Evolutionary conservation across 805 yeast species (phyloP).

Genomic region (Pichia ethanolica): DNA sequence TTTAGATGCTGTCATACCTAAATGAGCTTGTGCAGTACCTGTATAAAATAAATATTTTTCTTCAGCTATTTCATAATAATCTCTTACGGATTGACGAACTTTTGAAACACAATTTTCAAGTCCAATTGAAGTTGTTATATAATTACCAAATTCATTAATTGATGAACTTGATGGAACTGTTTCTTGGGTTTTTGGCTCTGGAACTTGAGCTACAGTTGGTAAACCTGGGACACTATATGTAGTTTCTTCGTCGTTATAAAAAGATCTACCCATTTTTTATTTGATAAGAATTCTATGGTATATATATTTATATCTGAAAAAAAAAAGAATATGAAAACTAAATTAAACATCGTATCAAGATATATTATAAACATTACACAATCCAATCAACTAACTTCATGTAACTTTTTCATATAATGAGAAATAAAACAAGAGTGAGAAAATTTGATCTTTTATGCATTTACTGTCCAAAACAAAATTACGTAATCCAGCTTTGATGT

Average conservation of each 20-base stretch:
- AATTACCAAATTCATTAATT: constrained; percentile 40
- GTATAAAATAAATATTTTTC: constrained; percentile 42
- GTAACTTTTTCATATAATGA: too few species aligned
- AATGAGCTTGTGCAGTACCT: constrained; percentile 41
- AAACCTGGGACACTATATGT: constrained; percentile 43
- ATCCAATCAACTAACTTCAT: too few species aligned
- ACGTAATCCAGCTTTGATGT: too few species aligned
- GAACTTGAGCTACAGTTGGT: constrained; percentile 19
- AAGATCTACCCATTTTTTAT: constrained; percentile 28
- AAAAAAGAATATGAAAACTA: too few species aligned
- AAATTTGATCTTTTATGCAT: too few species aligned
- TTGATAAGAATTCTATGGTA: too few species aligned
- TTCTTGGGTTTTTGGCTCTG: background rate
- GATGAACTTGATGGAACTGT: constrained; percentile 24
- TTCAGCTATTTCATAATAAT: constrained; percentile 29
- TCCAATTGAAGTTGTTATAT: constrained; percentile 41
- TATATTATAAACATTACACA: too few species aligned
- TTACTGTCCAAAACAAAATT: too few species aligned
- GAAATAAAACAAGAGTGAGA: too few species aligned
- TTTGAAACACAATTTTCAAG: constrained; percentile 37
- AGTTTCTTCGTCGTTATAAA: constrained; percentile 47
- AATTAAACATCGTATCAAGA: too few species aligned
- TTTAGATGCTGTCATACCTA: constrained; percentile 23
- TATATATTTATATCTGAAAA: too few species aligned
- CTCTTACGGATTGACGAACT: constrained; percentile 32